Evolutionary conservation across 306 rosid genomes (phyloP).

Genomic region (Gynostemma pentaphyllum): DNA sequence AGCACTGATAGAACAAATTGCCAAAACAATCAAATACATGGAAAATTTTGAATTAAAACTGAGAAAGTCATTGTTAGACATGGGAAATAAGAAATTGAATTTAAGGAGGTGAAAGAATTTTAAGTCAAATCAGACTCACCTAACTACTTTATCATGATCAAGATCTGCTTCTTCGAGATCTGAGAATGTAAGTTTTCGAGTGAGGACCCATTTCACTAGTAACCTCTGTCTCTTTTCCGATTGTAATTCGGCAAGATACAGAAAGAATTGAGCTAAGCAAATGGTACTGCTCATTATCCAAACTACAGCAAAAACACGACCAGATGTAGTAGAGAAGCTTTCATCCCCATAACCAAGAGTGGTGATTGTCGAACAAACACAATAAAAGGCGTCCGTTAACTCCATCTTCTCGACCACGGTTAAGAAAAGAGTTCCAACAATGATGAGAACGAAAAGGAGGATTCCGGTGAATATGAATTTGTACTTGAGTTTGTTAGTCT

Average conservation of each 20-base stretch:
- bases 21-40: neutral
- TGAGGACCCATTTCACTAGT: conserved; percentile 39
- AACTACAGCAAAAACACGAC: conserved; percentile 60
- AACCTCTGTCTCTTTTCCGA: conserved; percentile 61
- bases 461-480: conserved; percentile 34
- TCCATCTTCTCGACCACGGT: conserved; percentile 34
- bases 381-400: conserved; percentile 56
- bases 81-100: neutral
- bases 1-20: conserved; percentile 24
- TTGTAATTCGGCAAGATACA: conserved; percentile 55
- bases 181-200: conserved; percentile 28
- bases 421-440: conserved; percentile 45
- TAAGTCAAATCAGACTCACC: conserved; percentile 20
- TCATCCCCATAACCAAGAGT: conserved; percentile 81
- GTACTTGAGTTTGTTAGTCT: conserved; percentile 36
- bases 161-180: conserved; percentile 88
- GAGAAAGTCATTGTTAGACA: neutral
- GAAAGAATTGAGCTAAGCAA: conserved; percentile 64
- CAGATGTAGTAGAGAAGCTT: conserved; percentile 53
- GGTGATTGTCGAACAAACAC: conserved; percentile 75
- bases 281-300: conserved; percentile 80
- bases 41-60: neutral
- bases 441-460: conserved; percentile 28
- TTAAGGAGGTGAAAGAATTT: neutral
- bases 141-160: conserved; percentile 58